Base-by-base conservation (phyloP, 331 rosid genomes). In the Malus hybrid region DNA sequence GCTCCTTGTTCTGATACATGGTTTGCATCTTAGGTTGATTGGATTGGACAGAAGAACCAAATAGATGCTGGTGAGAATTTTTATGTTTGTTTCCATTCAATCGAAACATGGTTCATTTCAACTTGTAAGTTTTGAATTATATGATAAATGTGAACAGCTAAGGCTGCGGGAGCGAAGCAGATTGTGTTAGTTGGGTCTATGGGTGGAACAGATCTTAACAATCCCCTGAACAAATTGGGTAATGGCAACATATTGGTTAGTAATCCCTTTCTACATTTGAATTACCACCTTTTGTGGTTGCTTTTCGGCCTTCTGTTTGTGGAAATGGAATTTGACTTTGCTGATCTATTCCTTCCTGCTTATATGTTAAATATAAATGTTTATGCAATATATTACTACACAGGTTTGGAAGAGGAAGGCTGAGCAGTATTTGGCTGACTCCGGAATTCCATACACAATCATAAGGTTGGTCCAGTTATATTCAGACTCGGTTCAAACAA, bases 1-100 rank as follows among this genome's bases (percentile, higher is more conserved):
- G 50, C 54, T 19, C 32, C 28, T 34, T 57, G 71, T 64, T 22
- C 69, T 83, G 57, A 57, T 69, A n/a, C 18, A 66, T 52, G 31
- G 55, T 84, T 31, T 82, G 70, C 73, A 13, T 82, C 59, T 55
- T 81, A 94, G 98, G 92, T 94, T 85, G 98, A 94, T 76, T 94
- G 97, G 98, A 77, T 94, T 76, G 97, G 98, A 71, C 97, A 91
- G 87, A 94, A 88, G 80, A 94, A 90, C 79, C 98, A 94, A 75
- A 90, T 94, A 65, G 98, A 91, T 81, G 90, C 92, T 59, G 97
- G 98, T 91, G 72, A 79, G 85, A 15, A 29, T 46, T 28, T 44
- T 33, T 6, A 55, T 50, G 33, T 32, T 52, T 61, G 46, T 76
- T 73, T 82, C 54, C 44, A 7, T 66, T 72, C 57, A 48, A 31